A percentile compares a stretch with the other conserved stretches of the same genome.
phyloP scores from a whole-genome alignment of 129 eudicot genomes.

The Pulicaria dysenterica region DNA sequence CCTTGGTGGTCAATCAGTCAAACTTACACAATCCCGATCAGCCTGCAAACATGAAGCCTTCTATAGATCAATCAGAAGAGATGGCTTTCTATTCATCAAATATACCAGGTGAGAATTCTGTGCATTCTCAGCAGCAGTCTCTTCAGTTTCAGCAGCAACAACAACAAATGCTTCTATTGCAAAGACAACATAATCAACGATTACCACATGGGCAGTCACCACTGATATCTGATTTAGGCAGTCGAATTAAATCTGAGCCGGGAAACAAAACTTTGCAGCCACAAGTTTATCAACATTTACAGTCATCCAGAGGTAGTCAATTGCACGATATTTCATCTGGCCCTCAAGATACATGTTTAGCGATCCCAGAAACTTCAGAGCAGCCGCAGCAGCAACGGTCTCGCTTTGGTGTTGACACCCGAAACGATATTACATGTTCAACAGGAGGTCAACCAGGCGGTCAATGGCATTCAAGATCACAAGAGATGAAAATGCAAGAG shows the following conservation, averaged over 20 bases:
- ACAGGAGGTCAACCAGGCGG: slow-evolving; percentile 49
- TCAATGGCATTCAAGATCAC: slow-evolving; percentile 62
- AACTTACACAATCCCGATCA: slow-evolving; percentile 44
- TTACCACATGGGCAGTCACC: slow-evolving; percentile 50
- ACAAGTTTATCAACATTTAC: slow-evolving; percentile 55
- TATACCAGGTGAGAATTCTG: slow-evolving; percentile 32
- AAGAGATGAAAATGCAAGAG: slow-evolving; percentile 53
- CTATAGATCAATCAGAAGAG: slow-evolving; percentile 53
- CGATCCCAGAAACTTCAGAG: slow-evolving; percentile 48
- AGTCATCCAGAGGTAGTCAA: slow-evolving; percentile 48
- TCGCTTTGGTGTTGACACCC: slow-evolving; percentile 43
- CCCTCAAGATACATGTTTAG: slow-evolving; percentile 50
- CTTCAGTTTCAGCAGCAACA: slow-evolving; percentile 61
- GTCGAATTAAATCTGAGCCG: slow-evolving; percentile 58
- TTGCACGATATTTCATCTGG: slow-evolving; percentile 42
- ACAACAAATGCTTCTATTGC: slow-evolving; percentile 36
- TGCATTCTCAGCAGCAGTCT: slow-evolving; percentile 51
- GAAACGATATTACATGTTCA: slow-evolving; percentile 37
- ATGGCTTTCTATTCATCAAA: slow-evolving; percentile 41
- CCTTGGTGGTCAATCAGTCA: slow-evolving; percentile 51
- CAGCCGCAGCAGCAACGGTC: slow-evolving; percentile 54
- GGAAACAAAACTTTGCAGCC: slow-evolving; percentile 52
- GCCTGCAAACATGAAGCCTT: slow-evolving; percentile 44
- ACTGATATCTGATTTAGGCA: slow-evolving; percentile 44
- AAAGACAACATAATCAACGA: slow-evolving; percentile 55